Evolutionary conservation across 306 rosid species (phyloP).

Genomic region (Begonia loranthoides): DNA sequence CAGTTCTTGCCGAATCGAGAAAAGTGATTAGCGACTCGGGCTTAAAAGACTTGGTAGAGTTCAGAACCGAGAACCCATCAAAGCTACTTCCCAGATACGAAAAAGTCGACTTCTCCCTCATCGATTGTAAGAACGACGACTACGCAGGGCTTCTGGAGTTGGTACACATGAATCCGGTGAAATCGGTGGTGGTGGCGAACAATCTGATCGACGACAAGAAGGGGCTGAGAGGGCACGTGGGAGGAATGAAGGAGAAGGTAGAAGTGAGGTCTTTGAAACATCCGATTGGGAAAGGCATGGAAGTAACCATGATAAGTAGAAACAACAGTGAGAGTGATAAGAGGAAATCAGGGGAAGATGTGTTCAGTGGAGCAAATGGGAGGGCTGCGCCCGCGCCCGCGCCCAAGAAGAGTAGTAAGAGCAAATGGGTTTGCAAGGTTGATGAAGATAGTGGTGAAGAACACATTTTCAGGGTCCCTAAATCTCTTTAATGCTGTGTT

Average conservation of each 20-base stretch:
- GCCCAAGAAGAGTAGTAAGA: conserved; percentile 20
- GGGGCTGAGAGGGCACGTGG: conserved; percentile 21
- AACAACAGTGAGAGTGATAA: conserved; percentile 5
- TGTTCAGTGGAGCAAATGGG: conserved; percentile 1
- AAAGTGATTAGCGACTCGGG: conserved; percentile 30
- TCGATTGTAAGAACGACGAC: conserved; percentile 39
- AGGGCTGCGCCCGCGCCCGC: conserved; percentile 4
- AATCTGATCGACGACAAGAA: conserved; percentile 28
- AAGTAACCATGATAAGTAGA: conserved; percentile 31
- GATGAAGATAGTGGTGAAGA: conserved; percentile 68
- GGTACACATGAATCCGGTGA: conserved; percentile 34
- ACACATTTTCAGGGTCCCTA: conserved; percentile 39
- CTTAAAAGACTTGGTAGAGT: conserved; percentile 41
- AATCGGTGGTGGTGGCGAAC: conserved; percentile 45
- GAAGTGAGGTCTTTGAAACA: conserved; percentile 38
- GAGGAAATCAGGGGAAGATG: conserved; percentile 5
- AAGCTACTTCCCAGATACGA: conserved; percentile 23
- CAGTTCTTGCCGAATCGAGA: conserved; percentile 31
- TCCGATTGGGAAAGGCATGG: conserved; percentile 44
- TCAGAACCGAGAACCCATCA: conserved; percentile 43
- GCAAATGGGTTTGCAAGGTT: conserved; percentile 40
- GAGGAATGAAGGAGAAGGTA: conserved; percentile 24
- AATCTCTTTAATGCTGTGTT: neutral
- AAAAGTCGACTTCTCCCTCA: conserved; percentile 51
- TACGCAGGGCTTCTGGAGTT: conserved; percentile 25